These are phyloP conservation scores for Alternaria burnsii DNA, from an alignment of 2,329 filamentous ascomycete species.

Conservation along the genomic window DNA sequence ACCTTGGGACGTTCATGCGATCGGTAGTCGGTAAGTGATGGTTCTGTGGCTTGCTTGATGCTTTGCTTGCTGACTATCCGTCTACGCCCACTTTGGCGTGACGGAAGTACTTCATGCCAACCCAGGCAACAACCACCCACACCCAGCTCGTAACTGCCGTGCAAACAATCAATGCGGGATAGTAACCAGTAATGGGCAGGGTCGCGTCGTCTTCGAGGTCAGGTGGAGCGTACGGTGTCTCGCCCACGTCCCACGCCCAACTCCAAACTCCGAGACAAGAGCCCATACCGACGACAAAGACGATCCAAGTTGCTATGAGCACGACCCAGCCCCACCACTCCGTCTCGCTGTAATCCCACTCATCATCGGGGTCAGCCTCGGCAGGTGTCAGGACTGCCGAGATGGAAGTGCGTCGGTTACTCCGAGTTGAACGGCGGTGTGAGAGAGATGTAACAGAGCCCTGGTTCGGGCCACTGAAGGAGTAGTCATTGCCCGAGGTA, in stretches of 20 bases:
- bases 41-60: conserved; percentile 7
- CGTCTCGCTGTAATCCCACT: conserved; percentile 93
- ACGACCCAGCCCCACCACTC: conserved; percentile 99
- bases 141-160: conserved; percentile 99
- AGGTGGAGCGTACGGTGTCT: conserved; percentile 92
- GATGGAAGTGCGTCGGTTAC: conserved; percentile 34
- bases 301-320: conserved; percentile 87
- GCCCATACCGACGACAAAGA: conserved; percentile 96
- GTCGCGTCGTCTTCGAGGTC: conserved; percentile 96
- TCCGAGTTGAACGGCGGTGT: conserved; percentile 44
- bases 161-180: conserved; percentile 90
- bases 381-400: conserved; percentile 35
- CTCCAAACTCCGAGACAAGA: conserved; percentile 95
- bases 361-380: conserved; percentile 54
- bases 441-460: conserved; percentile 33
- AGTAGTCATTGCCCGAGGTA: conserved; percentile 54
- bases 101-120: conserved; percentile 99
- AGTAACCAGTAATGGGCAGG: conserved; percentile 94
- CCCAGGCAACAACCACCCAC: conserved; percentile 97
- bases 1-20: conserved; percentile 19
- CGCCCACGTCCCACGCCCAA: conserved; percentile 99
- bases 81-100: conserved; percentile 87
- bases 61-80: conserved; percentile 26
- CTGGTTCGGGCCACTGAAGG: conserved; percentile 38
- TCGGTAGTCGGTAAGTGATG: conserved; percentile 17